A percentile compares a stretch with the other conserved stretches of the same genome.
These are phyloP conservation scores for Botryotinia convoluta DNA, from an alignment of 2,329 filamentous ascomycete genomes.

Conservation along the genomic window DNA sequence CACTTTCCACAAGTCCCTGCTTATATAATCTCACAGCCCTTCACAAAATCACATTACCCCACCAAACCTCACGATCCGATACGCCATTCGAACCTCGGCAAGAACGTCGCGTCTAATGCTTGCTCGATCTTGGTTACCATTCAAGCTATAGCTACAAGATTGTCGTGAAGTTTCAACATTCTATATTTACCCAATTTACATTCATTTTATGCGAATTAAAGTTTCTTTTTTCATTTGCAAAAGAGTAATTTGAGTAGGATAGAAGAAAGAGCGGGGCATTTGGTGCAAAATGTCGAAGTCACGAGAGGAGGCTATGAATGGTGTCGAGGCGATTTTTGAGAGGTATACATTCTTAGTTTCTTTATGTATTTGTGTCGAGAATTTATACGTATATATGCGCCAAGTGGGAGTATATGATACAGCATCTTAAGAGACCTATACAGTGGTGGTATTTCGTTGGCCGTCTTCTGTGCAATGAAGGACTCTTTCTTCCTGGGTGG, in stretches of 20 bases:
- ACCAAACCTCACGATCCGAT: background rate
- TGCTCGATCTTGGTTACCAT: background rate
- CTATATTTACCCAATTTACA: fast-evolving
- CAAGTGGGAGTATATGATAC: background rate
- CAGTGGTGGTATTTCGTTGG: background rate
- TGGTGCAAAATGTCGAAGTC: conserved; percentile 19
- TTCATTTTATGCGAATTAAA: background rate
- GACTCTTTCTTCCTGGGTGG: background rate
- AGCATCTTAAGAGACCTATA: too few species aligned
- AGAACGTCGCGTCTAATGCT: background rate
- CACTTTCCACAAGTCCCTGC: too few species aligned
- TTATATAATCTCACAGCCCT: too few species aligned
- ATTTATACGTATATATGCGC: background rate
- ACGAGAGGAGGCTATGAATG: conserved; percentile 30
- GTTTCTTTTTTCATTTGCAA: too few species aligned
- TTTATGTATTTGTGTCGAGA: background rate
- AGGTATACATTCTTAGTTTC: conserved; percentile 23
- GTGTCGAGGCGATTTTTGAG: conserved; percentile 35
- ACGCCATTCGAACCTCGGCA: background rate
- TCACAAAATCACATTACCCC: background rate
- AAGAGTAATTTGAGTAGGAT: background rate
- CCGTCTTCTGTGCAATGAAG: background rate
- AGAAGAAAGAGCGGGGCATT: background rate
- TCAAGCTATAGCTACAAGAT: background rate
- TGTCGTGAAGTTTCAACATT: background rate